Base-by-base conservation (phyloP, 1,284 basidiomycete species). In the Microbotryum intermedium region DNA sequence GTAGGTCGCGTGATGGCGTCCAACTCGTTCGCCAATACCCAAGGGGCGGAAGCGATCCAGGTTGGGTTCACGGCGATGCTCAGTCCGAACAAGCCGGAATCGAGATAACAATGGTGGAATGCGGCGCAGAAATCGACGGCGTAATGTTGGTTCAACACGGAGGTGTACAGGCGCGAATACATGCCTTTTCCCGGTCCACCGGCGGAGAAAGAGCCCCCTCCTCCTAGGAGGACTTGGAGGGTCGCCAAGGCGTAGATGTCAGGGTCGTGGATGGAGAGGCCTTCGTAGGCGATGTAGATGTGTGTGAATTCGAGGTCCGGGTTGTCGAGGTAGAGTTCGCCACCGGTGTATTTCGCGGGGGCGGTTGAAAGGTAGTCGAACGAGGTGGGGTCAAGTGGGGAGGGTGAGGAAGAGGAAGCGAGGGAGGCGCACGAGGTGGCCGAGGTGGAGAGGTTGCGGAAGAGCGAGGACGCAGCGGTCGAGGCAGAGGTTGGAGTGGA, bases 181-280 rank as follows among this genome's bases (percentile, higher is more conserved):
- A 98, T 97, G 70, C 94, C 95, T 79, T 98, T 98, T 48, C 94
- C 94, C 2, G 94, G 94, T 3, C 94, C 94, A 85, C 87, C 90
- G 21, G 93, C 93, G 45, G 90, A 93, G 80, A 97, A 97, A 74
- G 84, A 87, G 30, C 92, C 92, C 10, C 94, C 94, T 4, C 94
- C 94, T 42, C 94, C 94, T 13, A 98, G 83, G 39, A 97, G 82
- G 48, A 94, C 87, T 75, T 98, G 94, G 76, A 98, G 87, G 0
- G 90, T 92, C 28, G 95, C 94, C 16, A 97, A 81, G 6, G 90
- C 83, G 74, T 94, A 98, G 53, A 98, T 88, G 76, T 97, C 94
- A 25, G 88, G 84, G 69, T 97, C 90, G 73, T 89, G 85, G 51
- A 97, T 91, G 10, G 90, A 88, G 10, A 92, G 81, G 39, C 92